Evolutionary conservation across 163 green algal genomes (phyloP), one percentile per base, ranked within the genome.

Genomic region (Trebouxia gelatinosa): DNA sequence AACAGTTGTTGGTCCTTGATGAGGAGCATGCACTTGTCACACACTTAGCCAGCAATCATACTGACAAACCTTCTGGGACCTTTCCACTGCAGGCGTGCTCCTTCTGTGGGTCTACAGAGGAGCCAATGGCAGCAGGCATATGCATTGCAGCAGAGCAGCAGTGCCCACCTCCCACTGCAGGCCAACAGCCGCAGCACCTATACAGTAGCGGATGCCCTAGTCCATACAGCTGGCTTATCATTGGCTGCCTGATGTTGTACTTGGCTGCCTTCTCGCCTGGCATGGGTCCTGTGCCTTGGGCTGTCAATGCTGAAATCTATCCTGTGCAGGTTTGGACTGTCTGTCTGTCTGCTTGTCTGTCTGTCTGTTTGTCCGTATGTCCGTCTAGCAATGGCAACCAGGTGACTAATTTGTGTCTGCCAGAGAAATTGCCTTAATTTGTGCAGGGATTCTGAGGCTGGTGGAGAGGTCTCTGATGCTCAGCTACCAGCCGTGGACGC

Each of bases 261-360:
- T 77, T 95, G 51, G 71, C 83, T 32, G 82, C 83, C 0, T 95
- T 95, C 85, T 83, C 85, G 7, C 88, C 90, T 1, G 91, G 91
- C 64, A 82, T 95, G 77, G 85, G 89, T 2, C 90, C 90, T 0
- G 84, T 95, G 46, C 91, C 91, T 19, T 95, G 91, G 91, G 88
- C 90, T 1, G 82, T 95, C 6, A 93, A 94, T 48, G 75, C 87
- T 1, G 90, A 93, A 40, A 92, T 94, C 62, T 94, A 90, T 37
- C 84, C 87, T 23, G 34, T 85, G 16, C 46, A 84, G 31, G 78
- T 86, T 6, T 37, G 11, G n/a, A 28, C 13, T 40, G 29, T 54
- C 32, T 11, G 46, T 26, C n/a, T n/a, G n/a, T n/a, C n/a, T n/a
- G n/a, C n/a, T n/a, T n/a, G n/a, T n/a, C n/a, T n/a, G n/a, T n/a